Evolutionary conservation across 139 green algal species (phyloP).

Genomic region (Zygnema circumcarinatum): DNA sequence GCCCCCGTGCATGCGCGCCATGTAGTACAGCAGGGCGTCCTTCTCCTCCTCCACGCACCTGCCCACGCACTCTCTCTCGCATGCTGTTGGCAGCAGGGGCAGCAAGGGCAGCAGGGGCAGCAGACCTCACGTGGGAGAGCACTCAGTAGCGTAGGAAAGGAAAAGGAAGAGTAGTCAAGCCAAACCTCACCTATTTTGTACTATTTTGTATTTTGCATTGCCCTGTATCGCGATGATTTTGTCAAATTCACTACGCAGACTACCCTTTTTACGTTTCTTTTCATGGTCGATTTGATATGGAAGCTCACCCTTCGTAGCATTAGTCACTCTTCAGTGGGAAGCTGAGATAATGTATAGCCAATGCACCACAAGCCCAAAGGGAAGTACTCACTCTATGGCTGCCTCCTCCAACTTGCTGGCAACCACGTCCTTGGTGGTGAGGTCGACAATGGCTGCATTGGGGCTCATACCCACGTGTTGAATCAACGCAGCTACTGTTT

Average conservation of each 20-base stretch:
- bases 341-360: too few relatives aligned
- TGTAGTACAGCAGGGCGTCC: conserved; percentile 86
- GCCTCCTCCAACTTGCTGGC: conserved; percentile 76
- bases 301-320: too few relatives aligned
- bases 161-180: too few relatives aligned
- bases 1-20: conserved; percentile 69
- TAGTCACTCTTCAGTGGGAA: too few relatives aligned
- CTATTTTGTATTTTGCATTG: too few relatives aligned
- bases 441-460: conserved; percentile 75
- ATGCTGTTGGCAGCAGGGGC: not conserved
- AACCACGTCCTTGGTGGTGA: conserved; percentile 71
- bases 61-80: conserved; percentile 48
- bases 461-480: conserved; percentile 41
- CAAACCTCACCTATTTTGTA: too few relatives aligned
- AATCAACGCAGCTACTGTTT: conserved; percentile 50
- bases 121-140: not conserved
- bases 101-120: not conserved
- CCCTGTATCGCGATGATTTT: too few relatives aligned
- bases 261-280: too few relatives aligned
- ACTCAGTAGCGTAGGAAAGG: too few relatives aligned
- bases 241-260: too few relatives aligned
- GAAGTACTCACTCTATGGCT: conserved; percentile 63
- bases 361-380: too few relatives aligned
- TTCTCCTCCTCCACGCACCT: conserved; percentile 72
- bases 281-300: too few relatives aligned